Evolutionary conservation across 2,329 filamentous ascomycete species (phyloP).

Genomic region (Pleoardoris graminearum): DNA sequence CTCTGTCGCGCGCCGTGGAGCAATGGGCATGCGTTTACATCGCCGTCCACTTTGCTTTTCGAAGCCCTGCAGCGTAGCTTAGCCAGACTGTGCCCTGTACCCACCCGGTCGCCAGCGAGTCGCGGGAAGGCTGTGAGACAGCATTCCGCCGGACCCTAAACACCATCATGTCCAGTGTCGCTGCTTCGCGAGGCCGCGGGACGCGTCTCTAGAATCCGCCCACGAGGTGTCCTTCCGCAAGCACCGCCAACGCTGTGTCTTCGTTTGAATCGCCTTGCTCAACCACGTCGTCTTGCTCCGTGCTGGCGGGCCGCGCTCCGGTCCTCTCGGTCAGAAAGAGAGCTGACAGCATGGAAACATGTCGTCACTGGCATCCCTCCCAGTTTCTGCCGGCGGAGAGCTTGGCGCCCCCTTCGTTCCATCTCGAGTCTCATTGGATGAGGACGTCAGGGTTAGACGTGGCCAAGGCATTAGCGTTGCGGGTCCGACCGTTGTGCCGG

Average conservation of each 20-base stretch:
- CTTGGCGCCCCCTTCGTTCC: slow-evolving; percentile 9
- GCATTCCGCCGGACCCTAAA: slow-evolving; percentile 11
- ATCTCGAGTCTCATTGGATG: background rate
- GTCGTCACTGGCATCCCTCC: slow-evolving; percentile 7
- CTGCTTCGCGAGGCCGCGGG: background rate
- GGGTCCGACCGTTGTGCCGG: slow-evolving; percentile 13
- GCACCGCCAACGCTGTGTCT: background rate
- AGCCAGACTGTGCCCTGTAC: slow-evolving; percentile 25
- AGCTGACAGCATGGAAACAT: background rate
- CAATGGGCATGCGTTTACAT: slow-evolving; percentile 47
- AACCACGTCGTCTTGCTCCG: background rate
- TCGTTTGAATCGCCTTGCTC: background rate
- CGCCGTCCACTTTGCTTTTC: slow-evolving; percentile 39
- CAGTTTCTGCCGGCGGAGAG: slow-evolving; percentile 11
- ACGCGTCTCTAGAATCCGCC: background rate
- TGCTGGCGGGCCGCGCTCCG: too few species aligned
- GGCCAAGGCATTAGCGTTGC: background rate
- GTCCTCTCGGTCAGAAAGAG: background rate
- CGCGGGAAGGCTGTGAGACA: background rate
- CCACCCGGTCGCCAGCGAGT: slow-evolving; percentile 24
- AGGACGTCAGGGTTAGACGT: background rate
- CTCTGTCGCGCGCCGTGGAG: slow-evolving; percentile 33
- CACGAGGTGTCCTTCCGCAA: background rate
- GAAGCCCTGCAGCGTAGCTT: slow-evolving; percentile 20
- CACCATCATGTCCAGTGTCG: slow-evolving; percentile 9